Base-by-base conservation (phyloP, 768 basidiomycete genomes). In the Sarcomyxa edulis region DNA sequence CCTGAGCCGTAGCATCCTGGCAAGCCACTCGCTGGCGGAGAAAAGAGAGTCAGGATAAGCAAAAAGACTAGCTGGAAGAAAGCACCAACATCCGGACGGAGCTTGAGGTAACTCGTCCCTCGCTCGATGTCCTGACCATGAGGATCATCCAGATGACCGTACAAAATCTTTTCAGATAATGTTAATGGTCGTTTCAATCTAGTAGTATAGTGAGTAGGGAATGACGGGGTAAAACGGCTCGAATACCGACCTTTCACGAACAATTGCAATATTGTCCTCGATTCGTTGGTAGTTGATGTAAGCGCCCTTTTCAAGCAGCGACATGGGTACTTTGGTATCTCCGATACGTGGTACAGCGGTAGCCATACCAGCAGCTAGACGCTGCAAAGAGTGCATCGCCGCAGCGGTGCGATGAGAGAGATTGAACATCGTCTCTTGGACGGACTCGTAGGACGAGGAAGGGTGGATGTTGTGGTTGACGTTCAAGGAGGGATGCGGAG, bases 281-380 rank as follows among this genome's bases (percentile, higher is more conserved):
- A 98, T 97, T 42, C 94, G 84, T 66, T 93, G 90, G 63, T 93
- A 92, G 77, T 93, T 93, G 64, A 93, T 91, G 58, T 77, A 91
- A 30, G 77, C 80, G 50, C 71, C 77, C 56, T 82, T 79, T 62
- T 92, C 89, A 47, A 91, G 76, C 48, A 83, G 69, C 26, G 86
- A 89, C 87, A 92, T 91, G 49, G 85, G 65, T 40, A 93, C 90
- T 66, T 90, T 89, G 43, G 84, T 90, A 59, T 90, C 87, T 43
- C 89, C 89, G 50, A 93, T 93, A 51, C 85, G 72, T 32, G 81
- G 71, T 5, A 78, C 71, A 55, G 72, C 82, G 52, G 87, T 90
- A 56, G 90, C 89, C 83, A 92, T 83, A 26, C 84, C 84, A 37
- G 73, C 73, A 42, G 71, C 71, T 49, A 72, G 26, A 37, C 72